These are phyloP conservation scores for Theobroma cacao DNA, from an alignment of 345 rosid genomes.

Conservation along the genomic window DNA sequence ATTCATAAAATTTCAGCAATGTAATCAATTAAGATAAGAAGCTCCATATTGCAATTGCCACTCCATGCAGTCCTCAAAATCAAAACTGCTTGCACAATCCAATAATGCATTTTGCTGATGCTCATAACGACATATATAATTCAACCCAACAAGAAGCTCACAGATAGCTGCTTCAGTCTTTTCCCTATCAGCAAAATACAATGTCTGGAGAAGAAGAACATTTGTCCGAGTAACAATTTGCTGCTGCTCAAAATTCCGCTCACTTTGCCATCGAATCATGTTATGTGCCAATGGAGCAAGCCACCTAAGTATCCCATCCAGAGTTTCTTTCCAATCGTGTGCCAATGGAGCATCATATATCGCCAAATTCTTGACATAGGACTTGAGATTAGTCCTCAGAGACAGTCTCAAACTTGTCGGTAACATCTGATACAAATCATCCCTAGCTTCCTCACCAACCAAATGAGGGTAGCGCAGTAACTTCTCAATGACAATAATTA, in stretches of 20 bases:
- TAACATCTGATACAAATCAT: slow-evolving; percentile 90
- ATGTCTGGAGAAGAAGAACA: slow-evolving; percentile 79
- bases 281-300: slow-evolving; percentile 93
- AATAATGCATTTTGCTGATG: slow-evolving; percentile 81
- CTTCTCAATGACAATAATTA: slow-evolving; percentile 86
- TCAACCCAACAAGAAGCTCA: slow-evolving; percentile 86
- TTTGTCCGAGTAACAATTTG: slow-evolving; percentile 77
- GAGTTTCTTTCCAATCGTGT: slow-evolving; percentile 88
- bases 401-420: slow-evolving; percentile 75
- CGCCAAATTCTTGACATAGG: slow-evolving; percentile 72
- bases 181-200: slow-evolving; percentile 87
- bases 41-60: slow-evolving; percentile 74
- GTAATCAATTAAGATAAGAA: slow-evolving; percentile 34
- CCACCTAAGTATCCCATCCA: slow-evolving; percentile 74
- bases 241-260: slow-evolving; percentile 90
- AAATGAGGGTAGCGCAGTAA: slow-evolving; percentile 85
- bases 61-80: slow-evolving; percentile 86
- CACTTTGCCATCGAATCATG: slow-evolving; percentile 95
- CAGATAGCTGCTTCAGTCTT: slow-evolving; percentile 78
- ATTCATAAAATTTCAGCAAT: slow-evolving; percentile 13
- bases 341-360: slow-evolving; percentile 94
- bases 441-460: slow-evolving; percentile 94
- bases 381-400: slow-evolving; percentile 62
- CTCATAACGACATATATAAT: slow-evolving; percentile 90
- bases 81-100: slow-evolving; percentile 95